Evolutionary conservation across 2,329 filamentous ascomycete genomes (phyloP).

Genomic region (Lasiodiplodia sp.): DNA sequence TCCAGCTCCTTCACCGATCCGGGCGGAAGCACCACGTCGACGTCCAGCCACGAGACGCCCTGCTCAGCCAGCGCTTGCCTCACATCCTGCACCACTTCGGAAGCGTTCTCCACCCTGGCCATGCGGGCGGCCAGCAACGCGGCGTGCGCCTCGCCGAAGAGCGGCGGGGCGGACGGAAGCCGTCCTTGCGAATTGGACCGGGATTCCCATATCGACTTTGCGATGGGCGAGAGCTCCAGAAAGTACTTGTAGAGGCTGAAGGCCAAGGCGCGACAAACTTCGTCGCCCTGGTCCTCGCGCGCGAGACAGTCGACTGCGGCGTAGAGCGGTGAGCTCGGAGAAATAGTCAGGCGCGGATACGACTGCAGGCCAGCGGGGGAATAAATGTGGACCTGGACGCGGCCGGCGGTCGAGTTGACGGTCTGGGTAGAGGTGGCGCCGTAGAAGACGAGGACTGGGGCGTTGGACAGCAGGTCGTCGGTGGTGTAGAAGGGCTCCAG

Average conservation of each 20-base stretch:
- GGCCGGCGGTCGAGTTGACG: slow-evolving; percentile 84
- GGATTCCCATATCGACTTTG: slow-evolving; percentile 73
- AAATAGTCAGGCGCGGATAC: slow-evolving; percentile 90
- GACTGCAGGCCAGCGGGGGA: slow-evolving; percentile 87
- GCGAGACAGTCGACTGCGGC: slow-evolving; percentile 88
- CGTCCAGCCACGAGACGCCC: slow-evolving; percentile 81
- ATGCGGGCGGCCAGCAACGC: slow-evolving; percentile 88
- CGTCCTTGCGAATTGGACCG: slow-evolving; percentile 60
- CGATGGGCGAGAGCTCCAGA: slow-evolving; percentile 77
- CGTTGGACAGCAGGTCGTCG: slow-evolving; percentile 81
- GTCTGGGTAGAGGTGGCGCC: slow-evolving; percentile 90
- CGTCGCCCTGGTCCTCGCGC: slow-evolving; percentile 93
- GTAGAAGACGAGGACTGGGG: slow-evolving; percentile 89
- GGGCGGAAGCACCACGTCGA: slow-evolving; percentile 85
- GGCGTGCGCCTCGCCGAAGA: slow-evolving; percentile 92
- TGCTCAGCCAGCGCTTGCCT: slow-evolving; percentile 81
- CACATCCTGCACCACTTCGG: slow-evolving; percentile 75
- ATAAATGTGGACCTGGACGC: slow-evolving; percentile 93
- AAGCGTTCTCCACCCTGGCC: slow-evolving; percentile 78
- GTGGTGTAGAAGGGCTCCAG: slow-evolving; percentile 88
- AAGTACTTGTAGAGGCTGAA: slow-evolving; percentile 97
- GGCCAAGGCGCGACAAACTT: slow-evolving; percentile 87
- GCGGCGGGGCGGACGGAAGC: slow-evolving; percentile 69
- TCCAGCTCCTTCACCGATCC: slow-evolving; percentile 66
- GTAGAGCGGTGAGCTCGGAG: slow-evolving; percentile 91